Percentiles rank a stretch among this genome's conserved stretches.
These are phyloP conservation scores for Phytophthora hibernalis DNA, from an alignment of 352 stramenopile species.

Conservation along the genomic window DNA sequence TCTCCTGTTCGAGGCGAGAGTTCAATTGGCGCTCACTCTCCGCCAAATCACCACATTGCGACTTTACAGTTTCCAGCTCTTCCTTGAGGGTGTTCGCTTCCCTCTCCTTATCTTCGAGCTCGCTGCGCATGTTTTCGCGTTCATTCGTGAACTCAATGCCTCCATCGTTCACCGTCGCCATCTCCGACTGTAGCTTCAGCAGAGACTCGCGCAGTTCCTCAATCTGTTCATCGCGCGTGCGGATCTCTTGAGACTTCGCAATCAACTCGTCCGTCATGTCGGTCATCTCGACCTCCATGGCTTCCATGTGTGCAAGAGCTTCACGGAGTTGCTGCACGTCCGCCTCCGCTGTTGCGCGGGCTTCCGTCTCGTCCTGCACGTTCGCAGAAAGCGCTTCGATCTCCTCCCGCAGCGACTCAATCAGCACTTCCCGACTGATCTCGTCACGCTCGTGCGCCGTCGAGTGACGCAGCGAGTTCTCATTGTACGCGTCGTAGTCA, in stretches of 20 bases:
- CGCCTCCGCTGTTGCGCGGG: constrained; percentile 58
- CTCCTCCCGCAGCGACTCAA: constrained; percentile 72
- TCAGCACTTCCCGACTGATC: constrained; percentile 66
- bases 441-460: constrained; percentile 69
- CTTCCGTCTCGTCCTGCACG: constrained; percentile 73
- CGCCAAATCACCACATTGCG: constrained; percentile 61
- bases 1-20: constrained; percentile 51
- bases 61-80: constrained; percentile 49
- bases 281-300: constrained; percentile 78
- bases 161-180: constrained; percentile 51
- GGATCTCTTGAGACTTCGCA: constrained; percentile 75
- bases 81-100: constrained; percentile 44
- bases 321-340: constrained; percentile 68
- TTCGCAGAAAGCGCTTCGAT: constrained; percentile 68
- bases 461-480: constrained; percentile 52
- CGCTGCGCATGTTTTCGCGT: constrained; percentile 43
- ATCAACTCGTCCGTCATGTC: constrained; percentile 87
- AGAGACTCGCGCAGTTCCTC: constrained; percentile 57
- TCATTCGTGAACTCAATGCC: constrained; percentile 57
- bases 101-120: constrained; percentile 44
- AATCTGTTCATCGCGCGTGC: constrained; percentile 67
- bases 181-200: constrained; percentile 54
- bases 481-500: constrained; percentile 43
- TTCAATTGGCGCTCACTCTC: constrained; percentile 55
- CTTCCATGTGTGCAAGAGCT: constrained; percentile 65